Evolutionary conservation across 73 alveolate species (phyloP).

Genomic region (Paramecium sonneborni): DNA sequence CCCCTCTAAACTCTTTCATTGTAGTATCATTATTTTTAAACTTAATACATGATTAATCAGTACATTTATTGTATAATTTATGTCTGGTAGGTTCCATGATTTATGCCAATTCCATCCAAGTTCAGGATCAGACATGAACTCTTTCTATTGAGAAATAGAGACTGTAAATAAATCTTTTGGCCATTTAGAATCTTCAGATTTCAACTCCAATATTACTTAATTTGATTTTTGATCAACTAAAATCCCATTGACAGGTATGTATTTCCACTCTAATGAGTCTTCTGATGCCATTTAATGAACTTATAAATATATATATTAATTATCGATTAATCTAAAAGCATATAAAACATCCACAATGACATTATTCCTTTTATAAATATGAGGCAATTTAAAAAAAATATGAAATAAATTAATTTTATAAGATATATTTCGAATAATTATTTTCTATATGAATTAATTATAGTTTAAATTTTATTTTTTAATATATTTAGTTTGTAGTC

Average conservation of each 20-base stretch:
- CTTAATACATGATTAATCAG: not conserved
- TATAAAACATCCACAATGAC: not conserved
- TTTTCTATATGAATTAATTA: not conserved
- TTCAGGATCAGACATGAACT: conserved; percentile 39
- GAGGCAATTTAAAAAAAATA: not conserved
- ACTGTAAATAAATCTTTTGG: not conserved
- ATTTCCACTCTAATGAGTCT: not conserved
- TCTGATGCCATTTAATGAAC: not conserved
- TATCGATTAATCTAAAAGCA: not conserved
- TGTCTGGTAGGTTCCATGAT: conserved; percentile 75
- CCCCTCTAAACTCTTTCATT: not conserved
- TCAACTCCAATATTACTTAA: not conserved
- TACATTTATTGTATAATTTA: conserved; percentile 2
- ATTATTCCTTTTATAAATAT: not conserved
- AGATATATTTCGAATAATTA: not conserved
- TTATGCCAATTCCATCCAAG: conserved; percentile 72
- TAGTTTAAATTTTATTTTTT: not conserved
- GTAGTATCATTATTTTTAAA: not conserved
- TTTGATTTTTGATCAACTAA: not conserved
- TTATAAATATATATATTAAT: too few relatives aligned
- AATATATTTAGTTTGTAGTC: not conserved
- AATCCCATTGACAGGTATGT: not conserved
- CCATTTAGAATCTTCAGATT: not conserved
- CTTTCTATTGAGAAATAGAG: not conserved
- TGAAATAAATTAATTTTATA: not conserved